Base-by-base conservation (phyloP, 177 flowering plant genomes). In the Vitis hybrid region DNA sequence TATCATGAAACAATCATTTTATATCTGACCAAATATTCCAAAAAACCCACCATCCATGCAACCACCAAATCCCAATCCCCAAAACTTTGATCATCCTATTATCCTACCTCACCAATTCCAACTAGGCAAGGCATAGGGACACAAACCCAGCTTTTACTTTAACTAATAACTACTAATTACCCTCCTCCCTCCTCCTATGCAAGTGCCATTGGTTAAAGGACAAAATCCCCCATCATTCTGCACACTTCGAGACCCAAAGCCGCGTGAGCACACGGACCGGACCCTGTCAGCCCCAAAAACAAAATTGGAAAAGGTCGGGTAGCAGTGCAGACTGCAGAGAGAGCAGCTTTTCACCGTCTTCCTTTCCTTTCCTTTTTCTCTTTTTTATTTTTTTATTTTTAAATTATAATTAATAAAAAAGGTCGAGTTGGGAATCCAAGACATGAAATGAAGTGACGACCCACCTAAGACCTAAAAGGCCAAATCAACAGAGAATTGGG, bases 341-440 rank as follows among this genome's bases (percentile, higher is more conserved):
- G 1, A 35, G 46, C 56, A 54, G n/a, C 56, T 13, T 15, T 54
- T 54, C 56, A 54, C 16, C 15, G 6, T 14, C 16, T 14, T 54
- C 16, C 15, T 54, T 16, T 15, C 18, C 18, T 16, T 16, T 16
- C 18, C 18, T 16, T n/a, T n/a, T n/a, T n/a, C n/a, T n/a, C n/a
- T 16, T 16, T 12, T 52, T 21, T 27, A 54, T 52, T 40, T 27
- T 27, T 27, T 27, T 27, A 27, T 24, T 24, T 24, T 24, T 24
- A 24, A 24, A 61, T 65, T 68, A 69, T 32, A 57, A 62, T 72
- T 69, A 6, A 57, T 64, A 50, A 62, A 50, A 62, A 74, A 74
- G 60, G 70, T 69, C 73, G 74, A 48, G 78, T 72, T 75, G 78
- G 81, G 78, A 79, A 75, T 79, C 81, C 78, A 65, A 66, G 74